phyloP scores from a whole-genome alignment of 2,329 filamentous ascomycete genomes.

The Colletotrichum australisinense region DNA sequence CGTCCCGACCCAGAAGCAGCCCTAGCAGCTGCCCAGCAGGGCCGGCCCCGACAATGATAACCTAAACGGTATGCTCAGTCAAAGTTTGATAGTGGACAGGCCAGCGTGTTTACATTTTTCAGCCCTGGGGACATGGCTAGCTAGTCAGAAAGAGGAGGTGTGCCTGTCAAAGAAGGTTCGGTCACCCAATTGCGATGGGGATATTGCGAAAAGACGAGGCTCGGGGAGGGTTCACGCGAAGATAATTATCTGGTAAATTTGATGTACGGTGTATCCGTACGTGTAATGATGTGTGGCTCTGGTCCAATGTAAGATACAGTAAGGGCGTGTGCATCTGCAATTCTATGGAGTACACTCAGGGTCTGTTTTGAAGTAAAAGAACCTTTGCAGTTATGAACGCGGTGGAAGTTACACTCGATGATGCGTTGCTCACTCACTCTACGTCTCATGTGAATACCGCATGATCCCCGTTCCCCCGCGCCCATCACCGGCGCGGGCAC shows the following conservation, averaged over 20 bases:
- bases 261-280: background rate
- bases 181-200: background rate
- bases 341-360: background rate
- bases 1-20: constrained; percentile 62
- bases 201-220: background rate
- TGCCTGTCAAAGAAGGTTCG: background rate
- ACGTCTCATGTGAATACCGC: background rate
- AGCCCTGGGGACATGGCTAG: constrained; percentile 9
- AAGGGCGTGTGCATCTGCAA: too few relatives aligned
- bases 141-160: background rate
- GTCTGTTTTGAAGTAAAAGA: background rate
- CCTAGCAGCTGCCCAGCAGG: constrained; percentile 59
- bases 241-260: background rate
- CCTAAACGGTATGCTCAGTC: background rate
- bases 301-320: background rate
- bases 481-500: background rate
- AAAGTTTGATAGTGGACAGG: background rate
- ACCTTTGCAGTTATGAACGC: background rate
- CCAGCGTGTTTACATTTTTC: background rate
- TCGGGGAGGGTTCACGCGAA: background rate
- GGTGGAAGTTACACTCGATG: background rate
- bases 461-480: constrained; percentile 5
- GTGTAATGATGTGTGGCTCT: background rate
- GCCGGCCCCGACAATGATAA: constrained; percentile 59
- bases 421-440: background rate